phyloP scores from a whole-genome alignment of 441 rosid species.

The Erodium moschatum region DNA sequence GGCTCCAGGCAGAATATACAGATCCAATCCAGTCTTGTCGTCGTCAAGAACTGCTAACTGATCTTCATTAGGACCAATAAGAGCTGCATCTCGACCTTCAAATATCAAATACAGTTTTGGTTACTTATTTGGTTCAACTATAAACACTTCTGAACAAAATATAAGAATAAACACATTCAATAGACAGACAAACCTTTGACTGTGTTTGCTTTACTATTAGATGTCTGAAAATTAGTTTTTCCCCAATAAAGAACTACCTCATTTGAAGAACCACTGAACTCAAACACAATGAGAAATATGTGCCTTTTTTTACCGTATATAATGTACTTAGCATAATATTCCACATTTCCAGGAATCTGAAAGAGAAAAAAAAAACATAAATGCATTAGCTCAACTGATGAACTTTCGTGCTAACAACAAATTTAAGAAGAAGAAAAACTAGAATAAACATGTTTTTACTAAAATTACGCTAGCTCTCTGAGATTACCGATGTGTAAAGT shows the following conservation, averaged over 20 bases:
- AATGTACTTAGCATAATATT: constrained; percentile 60
- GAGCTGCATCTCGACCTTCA: constrained; percentile 91
- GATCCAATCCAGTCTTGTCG: constrained; percentile 75
- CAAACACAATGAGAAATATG: constrained; percentile 80
- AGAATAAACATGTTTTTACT: background rate
- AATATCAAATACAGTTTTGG: constrained; percentile 18
- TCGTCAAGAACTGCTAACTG: constrained; percentile 92
- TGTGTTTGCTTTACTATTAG: constrained; percentile 70
- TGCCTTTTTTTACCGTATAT: constrained; percentile 66
- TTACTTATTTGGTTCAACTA: constrained; percentile 16
- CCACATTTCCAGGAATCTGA: constrained; percentile 85
- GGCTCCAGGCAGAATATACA: constrained; percentile 70
- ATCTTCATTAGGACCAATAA: constrained; percentile 72
- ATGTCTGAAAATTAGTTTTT: constrained; percentile 55
- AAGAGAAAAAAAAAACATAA: constrained; percentile 24
- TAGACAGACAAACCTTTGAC: constrained; percentile 53
- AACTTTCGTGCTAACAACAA: background rate
- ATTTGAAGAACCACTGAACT: constrained; percentile 71
- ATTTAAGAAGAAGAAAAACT: background rate
- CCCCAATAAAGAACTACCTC: constrained; percentile 95
- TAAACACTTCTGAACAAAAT: constrained; percentile 12
- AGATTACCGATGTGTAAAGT: constrained; percentile 74
- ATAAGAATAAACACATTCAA: constrained; percentile 14
- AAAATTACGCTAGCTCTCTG: constrained; percentile 8
- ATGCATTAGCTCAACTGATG: constrained; percentile 5